Evolutionary conservation across 306 rosid species (phyloP).

Genomic region (Medicago ruthenica): DNA sequence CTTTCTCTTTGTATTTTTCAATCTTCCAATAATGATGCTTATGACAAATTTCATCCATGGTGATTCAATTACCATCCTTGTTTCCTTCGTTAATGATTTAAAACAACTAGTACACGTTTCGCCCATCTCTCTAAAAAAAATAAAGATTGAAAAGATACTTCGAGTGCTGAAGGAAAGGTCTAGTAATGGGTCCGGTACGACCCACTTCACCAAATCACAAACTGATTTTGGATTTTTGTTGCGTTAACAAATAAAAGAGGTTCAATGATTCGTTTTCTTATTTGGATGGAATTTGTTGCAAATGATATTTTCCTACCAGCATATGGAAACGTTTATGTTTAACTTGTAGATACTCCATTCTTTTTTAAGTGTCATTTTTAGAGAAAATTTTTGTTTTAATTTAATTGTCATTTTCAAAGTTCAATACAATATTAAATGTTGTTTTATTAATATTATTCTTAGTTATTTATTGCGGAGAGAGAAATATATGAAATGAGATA

Average conservation of each 20-base stretch:
- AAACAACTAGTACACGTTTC: too few species aligned
- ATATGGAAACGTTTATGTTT: background rate
- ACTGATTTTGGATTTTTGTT: background rate
- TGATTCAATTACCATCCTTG: background rate
- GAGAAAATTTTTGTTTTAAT: too few species aligned
- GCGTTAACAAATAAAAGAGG: background rate
- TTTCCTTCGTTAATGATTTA: background rate
- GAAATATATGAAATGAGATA: too few species aligned
- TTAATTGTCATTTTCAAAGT: too few species aligned
- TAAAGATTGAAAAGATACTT: background rate
- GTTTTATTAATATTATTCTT: too few species aligned
- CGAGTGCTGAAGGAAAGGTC: background rate
- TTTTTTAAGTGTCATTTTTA: too few species aligned
- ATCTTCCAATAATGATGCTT: background rate
- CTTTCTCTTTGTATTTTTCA: too few species aligned
- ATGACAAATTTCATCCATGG: background rate
- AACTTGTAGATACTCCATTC: too few species aligned
- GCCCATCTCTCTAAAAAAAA: too few species aligned
- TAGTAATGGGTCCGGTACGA: background rate
- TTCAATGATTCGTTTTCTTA: background rate
- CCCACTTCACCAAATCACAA: background rate
- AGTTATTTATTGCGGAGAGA: too few species aligned
- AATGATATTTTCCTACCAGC: background rate
- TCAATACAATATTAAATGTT: too few species aligned
- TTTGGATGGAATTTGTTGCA: background rate